These are phyloP conservation scores for Amanita rubescens DNA, from an alignment of 768 basidiomycete genomes.

Conservation along the genomic window DNA sequence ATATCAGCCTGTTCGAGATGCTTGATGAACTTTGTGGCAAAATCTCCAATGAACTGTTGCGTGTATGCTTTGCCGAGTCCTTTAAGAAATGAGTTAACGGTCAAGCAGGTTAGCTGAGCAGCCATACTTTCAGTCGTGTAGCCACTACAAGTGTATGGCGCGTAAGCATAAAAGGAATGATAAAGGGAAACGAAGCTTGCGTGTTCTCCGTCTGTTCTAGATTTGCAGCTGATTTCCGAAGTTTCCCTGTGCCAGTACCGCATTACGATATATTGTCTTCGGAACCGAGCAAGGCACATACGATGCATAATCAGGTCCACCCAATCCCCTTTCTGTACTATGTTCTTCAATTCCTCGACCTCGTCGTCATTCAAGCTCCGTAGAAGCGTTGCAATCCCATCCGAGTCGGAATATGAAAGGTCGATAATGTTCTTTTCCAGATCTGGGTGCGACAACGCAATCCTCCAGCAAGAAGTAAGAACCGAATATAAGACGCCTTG, in stretches of 20 bases:
- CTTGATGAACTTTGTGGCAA: background rate
- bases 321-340: background rate
- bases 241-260: background rate
- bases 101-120: background rate
- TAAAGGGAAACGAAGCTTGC: background rate
- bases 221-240: background rate
- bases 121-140: background rate
- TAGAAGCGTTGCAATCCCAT: background rate
- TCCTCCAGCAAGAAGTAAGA: background rate
- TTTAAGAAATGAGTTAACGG: background rate
- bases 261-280: background rate
- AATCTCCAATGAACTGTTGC: background rate
- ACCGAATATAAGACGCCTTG: background rate
- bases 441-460: background rate
- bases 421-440: background rate
- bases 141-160: background rate
- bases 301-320: background rate
- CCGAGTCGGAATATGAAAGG: background rate
- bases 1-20: background rate
- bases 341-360: background rate
- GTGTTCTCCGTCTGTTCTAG: background rate
- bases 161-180: background rate
- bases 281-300: background rate
- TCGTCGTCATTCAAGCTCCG: constrained; percentile 14
- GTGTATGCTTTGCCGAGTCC: background rate